phyloP scores from a whole-genome alignment of 2,329 filamentous ascomycete species.

The Macrophomina phaseolina region DNA sequence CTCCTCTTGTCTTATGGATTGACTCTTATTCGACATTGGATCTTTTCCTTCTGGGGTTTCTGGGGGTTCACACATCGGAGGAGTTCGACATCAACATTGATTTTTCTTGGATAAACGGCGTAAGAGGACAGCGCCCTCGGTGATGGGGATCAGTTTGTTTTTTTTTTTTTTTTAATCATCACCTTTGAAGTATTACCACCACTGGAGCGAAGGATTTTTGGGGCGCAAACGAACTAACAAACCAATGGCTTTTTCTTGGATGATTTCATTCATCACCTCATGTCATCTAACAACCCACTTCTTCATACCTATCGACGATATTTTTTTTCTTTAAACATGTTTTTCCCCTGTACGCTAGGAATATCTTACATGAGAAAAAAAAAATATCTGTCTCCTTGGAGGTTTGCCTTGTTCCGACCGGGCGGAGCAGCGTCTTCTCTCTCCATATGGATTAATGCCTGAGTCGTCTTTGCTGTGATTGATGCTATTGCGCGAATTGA shows the following conservation, averaged over 20 bases:
- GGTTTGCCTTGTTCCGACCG: background rate
- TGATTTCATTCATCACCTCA: background rate
- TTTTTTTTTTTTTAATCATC: background rate
- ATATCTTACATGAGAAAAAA: background rate
- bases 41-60: background rate
- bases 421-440: background rate
- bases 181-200: background rate
- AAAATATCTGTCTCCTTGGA: background rate
- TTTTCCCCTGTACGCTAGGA: conserved; percentile 8
- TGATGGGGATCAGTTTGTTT: background rate
- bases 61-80: background rate
- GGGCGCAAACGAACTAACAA: conserved; percentile 16
- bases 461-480: background rate
- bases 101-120: conserved; percentile 9
- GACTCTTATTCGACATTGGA: conserved; percentile 15
- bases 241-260: background rate
- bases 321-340: background rate
- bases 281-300: too few relatives aligned
- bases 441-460: background rate
- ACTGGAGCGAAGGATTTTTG: conserved; percentile 16
- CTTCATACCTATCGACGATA: background rate
- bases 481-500: too few relatives aligned
- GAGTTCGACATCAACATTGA: background rate
- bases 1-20: background rate
- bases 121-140: conserved; percentile 20